A percentile compares a stretch with the other conserved stretches of the same genome.
Evolutionary conservation across 1,284 basidiomycete genomes (phyloP).

Genomic region (Marasmius tenuissimus): DNA sequence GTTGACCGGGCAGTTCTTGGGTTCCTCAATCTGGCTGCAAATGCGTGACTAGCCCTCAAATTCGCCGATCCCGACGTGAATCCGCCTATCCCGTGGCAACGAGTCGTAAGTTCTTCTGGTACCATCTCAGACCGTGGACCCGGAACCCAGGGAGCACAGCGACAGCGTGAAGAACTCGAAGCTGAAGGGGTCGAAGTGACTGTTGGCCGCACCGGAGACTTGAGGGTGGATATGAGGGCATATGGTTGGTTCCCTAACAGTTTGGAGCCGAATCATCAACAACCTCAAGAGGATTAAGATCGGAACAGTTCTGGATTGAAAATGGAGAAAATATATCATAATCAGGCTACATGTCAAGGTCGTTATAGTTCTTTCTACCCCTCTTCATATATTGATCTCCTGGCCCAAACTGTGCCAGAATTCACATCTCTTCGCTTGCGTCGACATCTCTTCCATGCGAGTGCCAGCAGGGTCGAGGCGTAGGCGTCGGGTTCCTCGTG

Average conservation of each 20-base stretch:
- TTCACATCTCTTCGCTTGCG: conserved; percentile 8
- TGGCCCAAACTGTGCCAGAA: conserved; percentile 15
- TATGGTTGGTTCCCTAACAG: conserved; percentile 46
- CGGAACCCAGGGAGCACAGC: conserved; percentile 57
- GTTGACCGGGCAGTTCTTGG: neutral
- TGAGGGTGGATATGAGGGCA: conserved; percentile 36
- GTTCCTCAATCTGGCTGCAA: neutral
- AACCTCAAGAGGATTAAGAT: neutral
- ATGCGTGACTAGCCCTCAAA: conserved; percentile 54
- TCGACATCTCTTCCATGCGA: conserved; percentile 10
- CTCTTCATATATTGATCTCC: conserved; percentile 11
- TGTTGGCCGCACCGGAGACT: conserved; percentile 38
- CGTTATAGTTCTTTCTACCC: neutral
- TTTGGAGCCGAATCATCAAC: neutral
- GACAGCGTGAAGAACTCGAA: conserved; percentile 65
- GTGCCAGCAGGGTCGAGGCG: conserved; percentile 8
- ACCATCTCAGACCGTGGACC: conserved; percentile 82
- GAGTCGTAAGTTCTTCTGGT: conserved; percentile 67
- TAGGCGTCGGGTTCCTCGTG: conserved; percentile 5
- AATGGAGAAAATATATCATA: too few species aligned
- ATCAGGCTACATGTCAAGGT: too few species aligned
- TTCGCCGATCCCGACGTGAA: conserved; percentile 56
- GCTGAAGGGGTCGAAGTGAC: conserved; percentile 73
- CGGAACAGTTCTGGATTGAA: too few species aligned
- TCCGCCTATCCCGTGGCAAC: conserved; percentile 73